Evolutionary conservation across 768 basidiomycete species (phyloP), one percentile per base, ranked within the genome.

Genomic region (Floccularia luteovirens): DNA sequence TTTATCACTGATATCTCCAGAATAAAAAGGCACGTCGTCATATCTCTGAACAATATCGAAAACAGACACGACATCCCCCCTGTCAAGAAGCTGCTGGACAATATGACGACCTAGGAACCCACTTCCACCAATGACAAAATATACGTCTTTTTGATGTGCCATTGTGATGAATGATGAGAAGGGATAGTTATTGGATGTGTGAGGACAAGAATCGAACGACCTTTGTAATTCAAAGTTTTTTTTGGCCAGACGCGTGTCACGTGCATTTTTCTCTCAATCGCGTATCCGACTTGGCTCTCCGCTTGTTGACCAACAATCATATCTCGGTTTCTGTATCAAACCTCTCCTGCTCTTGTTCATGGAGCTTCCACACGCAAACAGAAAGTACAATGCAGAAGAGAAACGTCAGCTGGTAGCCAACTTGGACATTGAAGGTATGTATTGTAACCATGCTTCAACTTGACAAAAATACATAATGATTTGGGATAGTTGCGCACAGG

Each of bases 11-110:
- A 98, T 85, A 62, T 98, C 90, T 16, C 83, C 92, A 32, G 88
- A 75, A 64, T 83, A 90, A 62, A 96, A 98, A 0, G 83, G 76
- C 20, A 85, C 79, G 55, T 89, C 86, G 50, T 86, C 76, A 56
- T 94, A 82, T 41, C 90, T 74, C 61, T 96, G 91, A 1, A 93
- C 90, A 44, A 96, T 75, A 65, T 97, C 94, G 56, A 97, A 86
- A 3, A 87, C 83, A 0, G 85, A 76, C 13, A 97, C 90, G 25
- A 73, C 63, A 63, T 89, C 87, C 4, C 79, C 85, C 33, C 93
- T 75, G 16, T 76, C 80, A 22, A 86, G 58, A 39, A 98, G 75
- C 39, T 80, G 78, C 50, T 92, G 78, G 22, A 98, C 91, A 50
- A 99, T 89, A 54, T 91, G 86, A 43, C 90, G 70, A 32, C 94